A percentile compares a stretch with the other conserved stretches of the same genome.
Conservation (phyloP, 2,329 filamentous ascomycete species). For the Calonectria pteridis region DNA sequence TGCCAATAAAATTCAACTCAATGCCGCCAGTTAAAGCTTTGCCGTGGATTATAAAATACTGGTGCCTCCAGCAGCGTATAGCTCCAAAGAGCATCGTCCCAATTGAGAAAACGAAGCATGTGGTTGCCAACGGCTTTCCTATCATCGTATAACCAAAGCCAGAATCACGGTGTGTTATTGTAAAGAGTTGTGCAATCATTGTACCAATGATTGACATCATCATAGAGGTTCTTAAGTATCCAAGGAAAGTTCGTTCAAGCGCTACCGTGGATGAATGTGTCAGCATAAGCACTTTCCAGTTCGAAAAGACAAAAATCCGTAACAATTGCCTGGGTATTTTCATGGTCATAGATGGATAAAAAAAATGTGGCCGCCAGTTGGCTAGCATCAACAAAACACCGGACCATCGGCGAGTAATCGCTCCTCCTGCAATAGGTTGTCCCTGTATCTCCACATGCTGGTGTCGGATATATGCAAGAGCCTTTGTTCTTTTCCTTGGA, state of each 20-base stretch:
- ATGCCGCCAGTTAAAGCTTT: constrained; percentile 49
- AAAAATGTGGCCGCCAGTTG: background rate
- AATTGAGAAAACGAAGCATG: constrained; percentile 57
- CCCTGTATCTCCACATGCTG: background rate
- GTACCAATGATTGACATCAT: constrained; percentile 77
- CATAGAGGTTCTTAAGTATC: constrained; percentile 78
- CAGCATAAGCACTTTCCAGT: background rate
- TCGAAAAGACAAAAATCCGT: background rate
- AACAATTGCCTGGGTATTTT: background rate
- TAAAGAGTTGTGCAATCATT: constrained; percentile 75
- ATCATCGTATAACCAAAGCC: constrained; percentile 70
- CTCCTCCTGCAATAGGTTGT: background rate
- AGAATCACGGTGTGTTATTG: constrained; percentile 56
- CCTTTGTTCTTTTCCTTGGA: no score
- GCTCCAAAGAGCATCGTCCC: constrained; percentile 49
- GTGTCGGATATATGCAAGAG: background rate
- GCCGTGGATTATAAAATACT: constrained; percentile 45
- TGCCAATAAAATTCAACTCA: constrained; percentile 44
- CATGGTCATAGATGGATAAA: background rate
- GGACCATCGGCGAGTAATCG: background rate
- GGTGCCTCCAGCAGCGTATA: constrained; percentile 48
- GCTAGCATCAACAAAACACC: background rate
- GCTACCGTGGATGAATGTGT: constrained; percentile 58
- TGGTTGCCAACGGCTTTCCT: constrained; percentile 68
- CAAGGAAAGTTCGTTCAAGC: constrained; percentile 80